Evolutionary conservation across 768 basidiomycete genomes (phyloP), one percentile per base, ranked within the genome.

Genomic region (Trametes meyenii): DNA sequence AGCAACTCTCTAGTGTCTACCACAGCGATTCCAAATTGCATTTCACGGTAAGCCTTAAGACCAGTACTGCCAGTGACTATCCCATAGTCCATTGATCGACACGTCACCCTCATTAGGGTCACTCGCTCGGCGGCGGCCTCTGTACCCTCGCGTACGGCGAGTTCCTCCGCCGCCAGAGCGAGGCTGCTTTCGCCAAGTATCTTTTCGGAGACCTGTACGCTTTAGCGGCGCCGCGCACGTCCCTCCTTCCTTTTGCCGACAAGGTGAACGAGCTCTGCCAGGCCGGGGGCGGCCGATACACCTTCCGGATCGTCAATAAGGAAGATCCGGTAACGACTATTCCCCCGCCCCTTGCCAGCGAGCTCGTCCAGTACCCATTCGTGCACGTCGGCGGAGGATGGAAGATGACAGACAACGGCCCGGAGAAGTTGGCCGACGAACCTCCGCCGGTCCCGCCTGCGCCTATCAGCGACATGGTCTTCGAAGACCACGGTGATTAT

Each of bases 231-330:
- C 60, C 60, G 3, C 60, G 60, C 36, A 36, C 35, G 13, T 61
- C 53, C 26, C 45, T 55, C 11, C 19, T 26, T 23, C 60, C 60
- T 39, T 61, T 61, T 46, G 44, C 52, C 2, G 23, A 35, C 5
- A 24, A 55, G 29, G 46, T 61, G 0, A 24, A 29, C 29, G 19
- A 6, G 16, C 60, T 23, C 29, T 50, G 51, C 36, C 50, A 48
- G 12, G 13, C 52, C 13, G 48, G 45, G 5, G 40, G 38, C 29
- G 60, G 60, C 23, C 38, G 29, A 5, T 54, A 54, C 60, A 10
- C 51, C 52, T 61, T 61, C 53, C 52, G 60, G 45, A 55, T 61
- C 60, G 60, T 61, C 53, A 61, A 61, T 40, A 29, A 50, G 19
- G 38, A 43, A 19, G 60, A 61, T 38, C 60, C 60, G 19, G 46